A percentile compares a stretch with the other conserved stretches of the same genome.
phyloP scores from a whole-genome alignment of 2,329 filamentous ascomycete genomes.

The Fusarium brevicatenulatum region DNA sequence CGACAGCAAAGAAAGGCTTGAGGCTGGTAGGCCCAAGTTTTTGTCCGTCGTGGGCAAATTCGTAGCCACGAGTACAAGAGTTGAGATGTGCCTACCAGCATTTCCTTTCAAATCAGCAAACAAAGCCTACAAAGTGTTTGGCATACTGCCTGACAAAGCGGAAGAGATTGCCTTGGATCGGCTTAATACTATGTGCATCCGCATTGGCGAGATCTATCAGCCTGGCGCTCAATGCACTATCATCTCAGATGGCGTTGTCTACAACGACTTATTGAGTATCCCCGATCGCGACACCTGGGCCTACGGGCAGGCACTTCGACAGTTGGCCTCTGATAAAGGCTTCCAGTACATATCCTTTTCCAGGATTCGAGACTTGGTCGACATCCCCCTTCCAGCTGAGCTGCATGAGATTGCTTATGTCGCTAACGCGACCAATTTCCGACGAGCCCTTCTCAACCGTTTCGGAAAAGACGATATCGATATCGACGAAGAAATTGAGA shows the following conservation, averaged over 20 bases:
- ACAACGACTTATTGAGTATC: constrained; percentile 62
- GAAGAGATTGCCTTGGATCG: constrained; percentile 45
- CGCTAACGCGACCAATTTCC: constrained; percentile 46
- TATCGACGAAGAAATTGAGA: constrained; percentile 45
- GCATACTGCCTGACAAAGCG: constrained; percentile 46
- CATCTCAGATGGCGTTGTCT: constrained; percentile 63
- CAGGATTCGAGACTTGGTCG: constrained; percentile 56
- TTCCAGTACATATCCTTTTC: constrained; percentile 58
- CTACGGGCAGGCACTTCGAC: constrained; percentile 58
- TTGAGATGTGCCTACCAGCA: constrained; percentile 43
- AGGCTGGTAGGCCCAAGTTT: neutral
- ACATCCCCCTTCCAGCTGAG: constrained; percentile 52
- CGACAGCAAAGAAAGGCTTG: constrained; percentile 2
- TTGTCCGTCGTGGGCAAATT: neutral
- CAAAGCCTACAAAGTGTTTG: constrained; percentile 49
- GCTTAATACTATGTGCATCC: constrained; percentile 43
- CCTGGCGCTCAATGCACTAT: constrained; percentile 52
- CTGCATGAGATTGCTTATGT: constrained; percentile 55
- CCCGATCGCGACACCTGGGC: constrained; percentile 59
- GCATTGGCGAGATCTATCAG: constrained; percentile 42
- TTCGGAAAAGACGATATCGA: constrained; percentile 41
- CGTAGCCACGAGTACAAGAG: neutral
- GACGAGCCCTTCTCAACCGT: constrained; percentile 42
- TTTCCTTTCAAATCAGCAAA: constrained; percentile 50
- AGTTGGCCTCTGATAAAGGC: constrained; percentile 50